Evolutionary conservation across 257 asterid species (phyloP).

Genomic region (Solanum lycopersicoides): DNA sequence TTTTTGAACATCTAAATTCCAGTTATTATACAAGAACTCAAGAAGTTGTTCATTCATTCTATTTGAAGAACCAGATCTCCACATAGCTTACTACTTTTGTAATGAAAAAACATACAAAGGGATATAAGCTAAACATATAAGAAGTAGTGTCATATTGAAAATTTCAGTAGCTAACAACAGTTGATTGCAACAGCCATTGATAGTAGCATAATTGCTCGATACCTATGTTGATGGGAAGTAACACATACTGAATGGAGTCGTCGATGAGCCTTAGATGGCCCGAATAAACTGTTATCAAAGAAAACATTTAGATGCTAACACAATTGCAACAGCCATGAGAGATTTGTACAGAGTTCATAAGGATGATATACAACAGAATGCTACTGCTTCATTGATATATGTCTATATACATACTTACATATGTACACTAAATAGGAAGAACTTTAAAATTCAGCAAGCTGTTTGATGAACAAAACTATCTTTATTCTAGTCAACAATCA

Average conservation of each 20-base stretch:
- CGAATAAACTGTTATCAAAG: background rate
- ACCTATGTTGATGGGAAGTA: background rate
- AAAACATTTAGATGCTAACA: background rate
- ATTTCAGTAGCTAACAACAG: background rate
- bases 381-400: background rate
- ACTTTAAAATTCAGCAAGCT: background rate
- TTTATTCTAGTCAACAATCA: background rate
- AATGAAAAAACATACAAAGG: background rate
- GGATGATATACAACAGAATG: background rate
- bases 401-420: background rate
- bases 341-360: background rate
- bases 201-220: background rate
- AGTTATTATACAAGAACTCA: background rate
- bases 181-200: background rate
- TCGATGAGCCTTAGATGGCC: background rate
- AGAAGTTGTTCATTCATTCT: background rate
- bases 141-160: background rate
- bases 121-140: background rate
- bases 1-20: background rate
- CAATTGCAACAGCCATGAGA: background rate
- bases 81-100: background rate
- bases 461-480: background rate
- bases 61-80: background rate
- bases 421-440: background rate
- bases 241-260: background rate